Conservation (phyloP, 306 rosid species). For the Begonia peltatifolia region DNA sequence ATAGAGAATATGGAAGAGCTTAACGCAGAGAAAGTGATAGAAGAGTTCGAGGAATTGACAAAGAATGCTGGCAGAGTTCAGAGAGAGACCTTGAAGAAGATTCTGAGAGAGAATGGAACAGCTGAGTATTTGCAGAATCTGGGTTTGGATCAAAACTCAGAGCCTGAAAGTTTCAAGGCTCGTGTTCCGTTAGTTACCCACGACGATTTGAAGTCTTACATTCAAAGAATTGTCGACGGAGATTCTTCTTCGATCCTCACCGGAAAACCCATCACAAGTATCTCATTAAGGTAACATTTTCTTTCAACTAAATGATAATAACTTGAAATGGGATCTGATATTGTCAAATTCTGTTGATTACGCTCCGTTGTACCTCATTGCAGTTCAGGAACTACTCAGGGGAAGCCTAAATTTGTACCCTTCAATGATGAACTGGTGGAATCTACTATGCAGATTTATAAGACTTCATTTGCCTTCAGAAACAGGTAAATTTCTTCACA, state of each 20-base stretch:
- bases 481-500: slow-evolving; percentile 36
- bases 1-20: slow-evolving; percentile 32
- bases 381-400: slow-evolving; percentile 92
- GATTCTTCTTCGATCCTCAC: slow-evolving; percentile 58
- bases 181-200: slow-evolving; percentile 66
- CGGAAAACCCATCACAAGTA: slow-evolving; percentile 51
- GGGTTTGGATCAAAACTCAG: slow-evolving; percentile 65
- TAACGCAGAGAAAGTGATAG: slow-evolving; percentile 38
- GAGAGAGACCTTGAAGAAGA: slow-evolving; percentile 45
- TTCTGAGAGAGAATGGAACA: slow-evolving; percentile 54
- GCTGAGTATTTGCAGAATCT: slow-evolving; percentile 50
- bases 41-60: slow-evolving; percentile 59
- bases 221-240: slow-evolving; percentile 59
- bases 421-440: slow-evolving; percentile 78
- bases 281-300: slow-evolving; percentile 51
- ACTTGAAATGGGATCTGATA: no score
- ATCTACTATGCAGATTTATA: slow-evolving; percentile 52
- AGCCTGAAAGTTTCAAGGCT: slow-evolving; percentile 59
- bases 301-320: no score
- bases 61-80: slow-evolving; percentile 64
- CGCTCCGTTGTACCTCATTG: slow-evolving; percentile 18
- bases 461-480: slow-evolving; percentile 71
- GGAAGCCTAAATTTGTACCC: slow-evolving; percentile 68
- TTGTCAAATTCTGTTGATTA: no score
- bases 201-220: slow-evolving; percentile 56